These are phyloP conservation scores for Deinandra increscens DNA, from an alignment of 129 eudicot species.

Conservation along the genomic window DNA sequence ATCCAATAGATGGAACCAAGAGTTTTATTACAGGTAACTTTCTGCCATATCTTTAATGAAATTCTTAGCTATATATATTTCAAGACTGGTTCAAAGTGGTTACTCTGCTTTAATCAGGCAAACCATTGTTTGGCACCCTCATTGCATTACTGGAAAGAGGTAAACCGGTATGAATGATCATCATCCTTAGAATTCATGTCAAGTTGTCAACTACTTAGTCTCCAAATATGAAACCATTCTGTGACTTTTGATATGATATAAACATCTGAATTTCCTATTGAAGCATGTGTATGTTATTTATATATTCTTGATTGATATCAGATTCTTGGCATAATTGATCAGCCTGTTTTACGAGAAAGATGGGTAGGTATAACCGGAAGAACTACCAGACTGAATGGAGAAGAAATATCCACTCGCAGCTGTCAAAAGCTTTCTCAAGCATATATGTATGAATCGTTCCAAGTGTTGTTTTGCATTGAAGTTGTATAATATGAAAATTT, in stretches of 20 bases:
- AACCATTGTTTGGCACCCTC: slow-evolving; percentile 96
- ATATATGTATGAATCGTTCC: slow-evolving; percentile 58
- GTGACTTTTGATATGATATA: not conserved
- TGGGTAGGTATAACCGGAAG: slow-evolving; percentile 86
- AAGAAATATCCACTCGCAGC: slow-evolving; percentile 75
- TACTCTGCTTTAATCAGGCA: slow-evolving; percentile 50
- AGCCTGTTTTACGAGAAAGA: slow-evolving; percentile 82
- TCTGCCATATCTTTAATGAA: not conserved
- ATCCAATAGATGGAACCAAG: slow-evolving; percentile 95
- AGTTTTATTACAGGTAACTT: slow-evolving; percentile 88
- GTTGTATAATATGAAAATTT: slow-evolving; percentile 1
- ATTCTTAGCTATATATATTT: not conserved
- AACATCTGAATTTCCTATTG: not conserved
- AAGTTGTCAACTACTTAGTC: not conserved
- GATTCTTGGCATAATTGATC: slow-evolving; percentile 94
- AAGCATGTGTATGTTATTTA: slow-evolving; percentile 13
- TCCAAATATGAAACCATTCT: not conserved
- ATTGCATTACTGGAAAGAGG: slow-evolving; percentile 82
- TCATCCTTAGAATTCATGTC: slow-evolving; percentile 2
- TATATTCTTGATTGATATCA: slow-evolving; percentile 31
- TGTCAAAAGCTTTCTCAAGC: slow-evolving; percentile 87
- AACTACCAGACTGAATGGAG: slow-evolving; percentile 69
- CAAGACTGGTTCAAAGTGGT: not conserved
- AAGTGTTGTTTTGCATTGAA: not conserved
- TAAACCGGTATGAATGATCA: slow-evolving; percentile 79